Conservation (phyloP, 2,329 filamentous ascomycete species). For the Pseudogymnoascus sp. region DNA sequence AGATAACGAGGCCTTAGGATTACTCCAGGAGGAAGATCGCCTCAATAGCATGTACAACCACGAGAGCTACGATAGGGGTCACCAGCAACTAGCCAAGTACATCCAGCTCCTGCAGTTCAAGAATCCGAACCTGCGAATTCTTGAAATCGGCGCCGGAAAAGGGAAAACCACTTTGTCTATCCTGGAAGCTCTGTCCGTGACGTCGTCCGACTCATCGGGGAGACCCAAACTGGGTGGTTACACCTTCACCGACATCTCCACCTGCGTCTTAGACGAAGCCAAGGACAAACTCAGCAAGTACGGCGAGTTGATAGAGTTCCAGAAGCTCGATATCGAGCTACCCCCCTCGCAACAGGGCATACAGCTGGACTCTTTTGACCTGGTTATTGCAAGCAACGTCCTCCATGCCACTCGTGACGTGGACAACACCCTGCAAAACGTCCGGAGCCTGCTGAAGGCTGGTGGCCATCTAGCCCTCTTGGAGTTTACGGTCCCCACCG, state of each 20-base stretch:
- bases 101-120: constrained; percentile 10
- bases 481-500: constrained; percentile 16
- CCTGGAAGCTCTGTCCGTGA: constrained; percentile 10
- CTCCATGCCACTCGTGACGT: constrained; percentile 29
- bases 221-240: neutral
- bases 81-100: constrained; percentile 8
- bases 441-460: constrained; percentile 31
- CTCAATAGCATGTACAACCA: neutral
- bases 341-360: constrained; percentile 26
- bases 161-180: constrained; percentile 16
- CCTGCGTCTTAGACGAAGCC: constrained; percentile 17
- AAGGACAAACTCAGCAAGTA: constrained; percentile 19
- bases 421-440: constrained; percentile 22
- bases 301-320: constrained; percentile 22
- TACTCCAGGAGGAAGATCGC: neutral
- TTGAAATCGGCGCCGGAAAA: constrained; percentile 19
- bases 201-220: neutral
- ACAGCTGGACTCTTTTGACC: constrained; percentile 24
- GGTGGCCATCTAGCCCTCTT: constrained; percentile 29
- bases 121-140: constrained; percentile 15
- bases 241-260: constrained; percentile 10
- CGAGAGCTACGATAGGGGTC: neutral
- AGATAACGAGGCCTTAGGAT: neutral
- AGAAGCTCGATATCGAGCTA: constrained; percentile 26
- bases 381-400: constrained; percentile 29